These are phyloP conservation scores for Wallemia mellicola DNA, from an alignment of 1,284 basidiomycete genomes.

Conservation along the genomic window DNA sequence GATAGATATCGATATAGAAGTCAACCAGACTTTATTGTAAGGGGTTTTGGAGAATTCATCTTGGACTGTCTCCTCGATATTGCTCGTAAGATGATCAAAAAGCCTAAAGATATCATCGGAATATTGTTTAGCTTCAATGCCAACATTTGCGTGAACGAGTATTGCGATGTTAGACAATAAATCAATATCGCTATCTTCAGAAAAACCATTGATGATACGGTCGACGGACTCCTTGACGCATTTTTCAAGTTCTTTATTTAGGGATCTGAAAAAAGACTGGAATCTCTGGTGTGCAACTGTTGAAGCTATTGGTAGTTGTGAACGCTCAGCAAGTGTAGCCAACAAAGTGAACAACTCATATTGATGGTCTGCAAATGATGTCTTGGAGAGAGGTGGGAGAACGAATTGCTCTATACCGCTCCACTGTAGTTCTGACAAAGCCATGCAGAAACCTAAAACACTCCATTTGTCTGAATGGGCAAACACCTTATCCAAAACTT, in stretches of 20 bases:
- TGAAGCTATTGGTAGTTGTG: not conserved
- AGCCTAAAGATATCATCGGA: not conserved
- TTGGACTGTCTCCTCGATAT: not conserved
- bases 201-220: not conserved
- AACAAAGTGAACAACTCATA: conserved; percentile 11
- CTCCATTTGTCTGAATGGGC: not conserved
- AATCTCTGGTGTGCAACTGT: not conserved
- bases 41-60: not conserved
- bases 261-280: not conserved
- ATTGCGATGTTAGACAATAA: not conserved
- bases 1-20: conserved; percentile 5
- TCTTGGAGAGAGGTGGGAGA: conserved; percentile 12
- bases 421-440: conserved; percentile 15
- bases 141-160: not conserved
- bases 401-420: conserved; percentile 17
- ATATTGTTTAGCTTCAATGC: not conserved
- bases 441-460: conserved; percentile 13
- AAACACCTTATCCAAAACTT: conserved; percentile 15
- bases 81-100: not conserved
- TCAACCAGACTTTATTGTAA: conserved; percentile 9
- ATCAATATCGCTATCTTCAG: not conserved
- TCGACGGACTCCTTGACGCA: not conserved
- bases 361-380: not conserved
- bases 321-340: not conserved
- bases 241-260: not conserved